Evolutionary conservation across 768 basidiomycete species (phyloP), one percentile per base, ranked within the genome.

Genomic region (Naematelia aurantialba): DNA sequence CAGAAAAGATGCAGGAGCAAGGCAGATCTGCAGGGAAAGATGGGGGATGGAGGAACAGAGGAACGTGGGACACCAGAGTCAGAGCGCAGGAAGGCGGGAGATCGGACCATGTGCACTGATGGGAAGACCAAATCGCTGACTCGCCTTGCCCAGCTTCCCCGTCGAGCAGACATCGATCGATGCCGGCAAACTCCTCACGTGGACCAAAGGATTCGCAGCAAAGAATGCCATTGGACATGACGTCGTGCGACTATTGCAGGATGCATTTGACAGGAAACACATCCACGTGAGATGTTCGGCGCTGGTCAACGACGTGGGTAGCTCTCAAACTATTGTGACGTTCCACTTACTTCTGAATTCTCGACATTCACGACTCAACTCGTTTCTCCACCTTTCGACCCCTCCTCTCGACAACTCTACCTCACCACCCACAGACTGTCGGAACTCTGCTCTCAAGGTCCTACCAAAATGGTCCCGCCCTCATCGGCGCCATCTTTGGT

Each of bases 121-220:
- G 34, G 34, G 17, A 39, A 39, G 34, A 39, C 34, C 8, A 39
- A 8, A 39, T 8, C 34, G 34, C 17, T 39, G 34, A 39, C 17
- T 39, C 8, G 17, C 34, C 17, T 39, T 17, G 8, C 34, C 8
- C 60, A 92, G 89, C 26, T 96, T 97, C 81, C 96, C 96, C 1
- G 96, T 98, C 26, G 91, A 96, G 69, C 96, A 99, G 75, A 91
- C 90, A 0, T 92, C 96, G 0, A 82, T 98, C 22, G 87, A 87
- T 67, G 85, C 85, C 22, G 96, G 96, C 0, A 89, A 85, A 60
- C 87, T 99, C 61, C 80, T 98, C 31, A 94, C 89, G 24, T 79
- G 79, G 79, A 97, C 90, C 2, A 94, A 97, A 78, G 96, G 93
- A 2, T 97, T 96, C 76, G 78, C 87, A n/a, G 91, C 90, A 13